Base-by-base conservation (phyloP, 2,329 filamentous ascomycete species). In the Fusarium sp. region DNA sequence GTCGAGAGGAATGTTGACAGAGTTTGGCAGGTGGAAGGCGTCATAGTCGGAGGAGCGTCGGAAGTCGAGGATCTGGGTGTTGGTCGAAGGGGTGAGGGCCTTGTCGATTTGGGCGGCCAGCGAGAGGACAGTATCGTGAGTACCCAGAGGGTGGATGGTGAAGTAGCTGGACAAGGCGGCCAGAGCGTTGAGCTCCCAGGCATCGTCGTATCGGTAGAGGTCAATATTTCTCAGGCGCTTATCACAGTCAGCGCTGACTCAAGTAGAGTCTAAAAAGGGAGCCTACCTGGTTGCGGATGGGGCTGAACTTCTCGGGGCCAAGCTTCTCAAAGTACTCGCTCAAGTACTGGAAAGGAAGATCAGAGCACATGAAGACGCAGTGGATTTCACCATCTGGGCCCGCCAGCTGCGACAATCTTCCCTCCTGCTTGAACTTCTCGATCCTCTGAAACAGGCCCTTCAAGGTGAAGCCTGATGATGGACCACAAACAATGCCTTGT, bases 261-360 rank as follows among this genome's bases (percentile, higher is more conserved):
- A 2, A 9, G 10, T 27, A 0, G 2, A 6, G 11, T 9, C 2
- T 5, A 5, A 1, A 2, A 18, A 52, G 6, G 14, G 10, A 0
- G 60, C 79, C 11, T 69, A 83, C 83, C 75, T 88, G 84, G 23
- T 82, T 82, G 20, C 81, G 80, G 37, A 90, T 86, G 1, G 85
- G 81, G 32, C 82, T 85, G 77, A 90, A 90, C 59, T 87, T 81
- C 18, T 85, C 82, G 1, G 82, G 75, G 0, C 83, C 85, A 8
- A 91, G 80, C 70, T 89, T 90, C 54, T 86, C 82, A 70, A 90
- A 91, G 76, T 91, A 91, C 73, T 89, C 87, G 35, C 86, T 84
- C 58, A 91, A 83, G 73, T 91, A 91, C 77, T 91, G 89, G 74
- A 91, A 91, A 0, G 90, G 90, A 23, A 92, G 79, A 71, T 92